Conservation (phyloP, 2,329 filamentous ascomycete species). For the Fusarium decemcellulare region DNA sequence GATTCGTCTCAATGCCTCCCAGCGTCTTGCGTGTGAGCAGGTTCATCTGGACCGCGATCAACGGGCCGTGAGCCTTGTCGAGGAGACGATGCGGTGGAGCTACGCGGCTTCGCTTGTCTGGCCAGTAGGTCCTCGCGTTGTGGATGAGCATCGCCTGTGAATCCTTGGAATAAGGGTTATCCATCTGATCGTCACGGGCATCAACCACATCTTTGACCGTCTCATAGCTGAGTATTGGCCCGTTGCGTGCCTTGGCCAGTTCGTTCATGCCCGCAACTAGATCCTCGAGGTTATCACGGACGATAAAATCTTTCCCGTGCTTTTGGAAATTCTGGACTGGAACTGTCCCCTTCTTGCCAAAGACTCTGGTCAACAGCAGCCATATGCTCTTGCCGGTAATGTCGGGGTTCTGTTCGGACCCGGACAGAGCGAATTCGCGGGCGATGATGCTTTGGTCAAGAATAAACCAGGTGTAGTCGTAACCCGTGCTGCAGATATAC, state of each 20-base stretch:
- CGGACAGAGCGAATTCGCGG: conserved; percentile 73
- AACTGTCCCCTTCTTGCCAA: conserved; percentile 66
- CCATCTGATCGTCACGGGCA: conserved; percentile 68
- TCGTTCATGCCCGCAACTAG: conserved; percentile 72
- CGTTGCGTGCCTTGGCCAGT: conserved; percentile 61
- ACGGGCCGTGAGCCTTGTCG: conserved; percentile 68
- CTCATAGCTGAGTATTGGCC: conserved; percentile 62
- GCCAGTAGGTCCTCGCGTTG: conserved; percentile 69
- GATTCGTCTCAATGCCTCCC: conserved; percentile 71
- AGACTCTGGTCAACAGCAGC: conserved; percentile 64
- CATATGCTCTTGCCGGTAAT: conserved; percentile 70
- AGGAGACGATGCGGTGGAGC: conserved; percentile 68
- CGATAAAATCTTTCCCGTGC: conserved; percentile 71
- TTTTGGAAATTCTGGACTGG: conserved; percentile 72
- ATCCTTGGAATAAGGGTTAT: conserved; percentile 71
- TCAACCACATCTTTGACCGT: conserved; percentile 64
- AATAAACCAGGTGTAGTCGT: conserved; percentile 76
- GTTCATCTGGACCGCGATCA: conserved; percentile 74
- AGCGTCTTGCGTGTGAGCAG: conserved; percentile 73
- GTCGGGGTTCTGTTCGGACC: conserved; percentile 75
- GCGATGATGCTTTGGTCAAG: conserved; percentile 71
- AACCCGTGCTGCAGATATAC: conserved; percentile 72
- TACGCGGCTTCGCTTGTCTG: conserved; percentile 66
- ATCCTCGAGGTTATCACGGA: conserved; percentile 68
- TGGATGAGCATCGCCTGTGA: conserved; percentile 73